Evolutionary conservation across 2,329 filamentous ascomycete genomes (phyloP).

Genomic region (Apiospora kogelbergensis): DNA sequence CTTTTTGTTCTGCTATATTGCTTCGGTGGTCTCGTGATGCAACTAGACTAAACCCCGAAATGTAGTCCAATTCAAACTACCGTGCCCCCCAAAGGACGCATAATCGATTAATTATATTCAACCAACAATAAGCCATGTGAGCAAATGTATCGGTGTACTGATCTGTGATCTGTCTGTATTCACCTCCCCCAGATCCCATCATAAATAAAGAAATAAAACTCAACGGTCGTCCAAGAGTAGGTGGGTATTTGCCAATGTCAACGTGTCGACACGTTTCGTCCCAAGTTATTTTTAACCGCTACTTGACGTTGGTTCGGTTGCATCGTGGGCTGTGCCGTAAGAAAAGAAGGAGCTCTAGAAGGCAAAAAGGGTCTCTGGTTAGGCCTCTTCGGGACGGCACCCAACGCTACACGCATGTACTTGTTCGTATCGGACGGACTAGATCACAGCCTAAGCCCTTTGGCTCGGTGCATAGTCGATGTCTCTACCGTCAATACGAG

Average conservation of each 20-base stretch:
- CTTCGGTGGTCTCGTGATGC: background rate
- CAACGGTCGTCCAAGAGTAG: background rate
- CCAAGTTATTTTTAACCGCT: constrained; percentile 1
- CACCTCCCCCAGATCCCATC: background rate
- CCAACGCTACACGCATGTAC: background rate
- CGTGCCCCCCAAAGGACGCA: background rate
- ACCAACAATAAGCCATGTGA: background rate
- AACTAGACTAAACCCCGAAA: background rate
- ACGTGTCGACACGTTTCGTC: background rate
- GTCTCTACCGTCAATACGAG: background rate
- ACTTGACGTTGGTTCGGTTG: constrained; percentile 6
- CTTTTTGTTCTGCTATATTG: background rate
- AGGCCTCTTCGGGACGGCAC: background rate
- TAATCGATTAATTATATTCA: background rate
- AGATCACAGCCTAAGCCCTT: background rate
- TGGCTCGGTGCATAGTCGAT: background rate
- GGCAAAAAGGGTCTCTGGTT: background rate
- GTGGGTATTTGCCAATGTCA: background rate
- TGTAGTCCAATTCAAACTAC: no score
- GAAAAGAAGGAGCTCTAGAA: background rate
- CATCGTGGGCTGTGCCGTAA: background rate
- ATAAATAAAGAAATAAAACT: background rate
- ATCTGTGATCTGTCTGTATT: no score
- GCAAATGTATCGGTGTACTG: background rate
- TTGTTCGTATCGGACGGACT: background rate